Evolutionary conservation across 148 eudicot species (phyloP), one percentile per base, ranked within the genome.

Genomic region (Chenopodium album): DNA sequence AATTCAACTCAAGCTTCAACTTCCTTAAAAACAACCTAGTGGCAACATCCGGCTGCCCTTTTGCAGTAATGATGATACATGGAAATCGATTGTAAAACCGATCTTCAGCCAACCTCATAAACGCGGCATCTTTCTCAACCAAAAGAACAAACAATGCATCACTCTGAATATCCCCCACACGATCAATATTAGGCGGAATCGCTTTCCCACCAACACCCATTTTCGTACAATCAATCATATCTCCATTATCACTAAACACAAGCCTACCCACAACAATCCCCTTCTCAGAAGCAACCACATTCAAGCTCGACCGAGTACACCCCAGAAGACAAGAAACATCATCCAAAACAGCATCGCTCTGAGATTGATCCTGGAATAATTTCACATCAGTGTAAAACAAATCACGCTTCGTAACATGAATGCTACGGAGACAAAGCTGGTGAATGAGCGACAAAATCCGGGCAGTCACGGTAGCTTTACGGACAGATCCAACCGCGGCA

Each of bases 141-240:
- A 96, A 75, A 75, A 96, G 79, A 0, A 92, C 90, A 73, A 94
- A 96, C 82, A 94, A 73, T 0, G 99, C 99, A 88, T 94, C 99
- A 41, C 95, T 94, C 77, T 84, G 82, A 87, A 94, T 84, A 85
- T 92, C 94, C 22, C 94, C 99, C 64, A 96, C 99, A 1, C 97
- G 82, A 68, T 94, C 99, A 20, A 96, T 94, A 74, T 96, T 94
- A 0, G 98, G 99, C 0, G 98, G 99, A 7, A 94, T 94, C 0
- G 98, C 98, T 71, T 96, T 96, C 34, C 98, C 97, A 0, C 98
- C 99, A 75, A 94, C 89, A 2, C 98, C 99, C 99, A 96, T 96
- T 68, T 87, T 91, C 3, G 97, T 96, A 62, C 99, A 96, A 79
- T 96, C 97, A 37, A 96, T 96, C 90, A 92, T 87, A 78, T 96